phyloP scores from a whole-genome alignment of 345 rosid species.

The Euclidium syriacum region DNA sequence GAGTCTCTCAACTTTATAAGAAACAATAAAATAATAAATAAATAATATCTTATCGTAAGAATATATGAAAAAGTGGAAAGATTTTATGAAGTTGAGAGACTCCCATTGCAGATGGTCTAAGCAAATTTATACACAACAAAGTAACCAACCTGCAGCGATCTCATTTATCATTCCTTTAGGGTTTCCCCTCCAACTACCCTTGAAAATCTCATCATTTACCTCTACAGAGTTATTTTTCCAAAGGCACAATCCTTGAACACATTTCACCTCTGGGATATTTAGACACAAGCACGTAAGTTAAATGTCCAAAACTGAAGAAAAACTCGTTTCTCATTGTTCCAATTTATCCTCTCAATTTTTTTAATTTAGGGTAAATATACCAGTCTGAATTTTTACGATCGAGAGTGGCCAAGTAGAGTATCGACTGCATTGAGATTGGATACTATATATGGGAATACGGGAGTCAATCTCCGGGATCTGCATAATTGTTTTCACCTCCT shows the following conservation, averaged over 20 bases:
- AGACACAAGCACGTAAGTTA: background rate
- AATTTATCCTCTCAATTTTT: too few relatives aligned
- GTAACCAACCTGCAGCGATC: slow-evolving; percentile 56
- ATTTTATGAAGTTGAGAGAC: too few relatives aligned
- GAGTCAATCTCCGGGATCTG: slow-evolving; percentile 51
- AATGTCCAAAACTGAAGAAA: background rate
- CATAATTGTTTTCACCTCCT: slow-evolving; percentile 22
- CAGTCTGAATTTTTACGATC: background rate
- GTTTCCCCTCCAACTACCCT: slow-evolving; percentile 64
- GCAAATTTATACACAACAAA: too few relatives aligned
- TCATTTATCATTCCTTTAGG: slow-evolving; percentile 45
- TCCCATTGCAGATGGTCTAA: too few relatives aligned
- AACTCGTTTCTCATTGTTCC: slow-evolving; percentile 18
- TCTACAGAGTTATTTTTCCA: slow-evolving; percentile 68
- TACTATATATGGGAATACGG: slow-evolving; percentile 37
- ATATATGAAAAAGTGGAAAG: too few relatives aligned
- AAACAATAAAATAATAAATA: background rate
- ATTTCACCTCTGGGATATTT: slow-evolving; percentile 17
- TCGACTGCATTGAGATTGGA: slow-evolving; percentile 41
- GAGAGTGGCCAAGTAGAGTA: slow-evolving; percentile 32
- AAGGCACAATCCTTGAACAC: slow-evolving; percentile 40
- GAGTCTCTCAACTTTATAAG: too few relatives aligned
- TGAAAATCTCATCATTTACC: slow-evolving; percentile 62
- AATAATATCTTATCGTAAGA: too few relatives aligned
- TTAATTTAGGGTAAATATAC: background rate